phyloP scores from a whole-genome alignment of 164 flowering plant species.

The Amborella trichopoda region DNA sequence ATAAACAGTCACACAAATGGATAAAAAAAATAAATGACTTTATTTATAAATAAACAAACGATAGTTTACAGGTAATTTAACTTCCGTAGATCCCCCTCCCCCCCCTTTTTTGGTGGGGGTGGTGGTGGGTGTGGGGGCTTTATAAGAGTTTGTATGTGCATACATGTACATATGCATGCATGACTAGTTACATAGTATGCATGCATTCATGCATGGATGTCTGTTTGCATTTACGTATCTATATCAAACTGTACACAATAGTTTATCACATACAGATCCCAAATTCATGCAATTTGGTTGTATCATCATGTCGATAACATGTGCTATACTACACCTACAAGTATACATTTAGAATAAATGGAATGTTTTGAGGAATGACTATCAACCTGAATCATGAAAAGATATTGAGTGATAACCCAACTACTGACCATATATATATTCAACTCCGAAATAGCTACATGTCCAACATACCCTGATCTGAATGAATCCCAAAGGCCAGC shows the following conservation, averaged over 20 bases:
- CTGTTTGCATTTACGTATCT: too few species aligned
- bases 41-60: background rate
- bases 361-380: too few species aligned
- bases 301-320: background rate
- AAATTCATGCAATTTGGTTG: background rate
- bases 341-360: too few species aligned
- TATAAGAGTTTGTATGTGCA: too few species aligned
- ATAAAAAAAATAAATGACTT: background rate
- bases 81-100: background rate
- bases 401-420: background rate
- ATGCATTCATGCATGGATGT: too few species aligned
- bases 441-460: background rate
- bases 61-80: background rate
- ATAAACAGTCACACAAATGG: background rate
- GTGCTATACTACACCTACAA: background rate
- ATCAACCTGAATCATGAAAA: too few species aligned
- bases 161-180: too few species aligned
- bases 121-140: too few species aligned
- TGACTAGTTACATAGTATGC: too few species aligned
- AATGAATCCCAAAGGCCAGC: conserved; percentile 77
- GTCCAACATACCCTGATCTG: conserved; percentile 71
- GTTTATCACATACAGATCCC: too few species aligned
- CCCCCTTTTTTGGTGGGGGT: background rate
- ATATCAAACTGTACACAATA: too few species aligned
- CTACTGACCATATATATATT: background rate